These are phyloP conservation scores for Crithidia brevicula DNA, from an alignment of 208 protist genomes.

Conservation along the genomic window DNA sequence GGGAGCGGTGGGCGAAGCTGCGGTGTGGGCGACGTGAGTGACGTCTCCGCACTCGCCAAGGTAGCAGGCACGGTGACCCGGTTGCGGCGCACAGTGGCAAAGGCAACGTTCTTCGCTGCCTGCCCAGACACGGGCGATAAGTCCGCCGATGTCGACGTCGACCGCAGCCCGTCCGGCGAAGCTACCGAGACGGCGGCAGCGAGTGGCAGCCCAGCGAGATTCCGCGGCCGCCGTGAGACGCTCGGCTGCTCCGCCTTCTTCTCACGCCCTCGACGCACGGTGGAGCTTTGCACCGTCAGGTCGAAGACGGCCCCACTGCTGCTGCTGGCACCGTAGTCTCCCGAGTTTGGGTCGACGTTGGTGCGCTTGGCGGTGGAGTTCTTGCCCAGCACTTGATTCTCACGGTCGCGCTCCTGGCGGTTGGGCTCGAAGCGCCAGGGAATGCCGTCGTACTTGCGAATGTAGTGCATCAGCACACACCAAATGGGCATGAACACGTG, in stretches of 20 bases:
- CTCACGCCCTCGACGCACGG: constrained; percentile 10
- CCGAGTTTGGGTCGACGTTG: neutral
- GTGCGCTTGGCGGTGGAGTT: neutral
- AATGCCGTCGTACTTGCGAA: constrained; percentile 41
- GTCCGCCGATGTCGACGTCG: neutral
- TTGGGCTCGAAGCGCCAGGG: constrained; percentile 55
- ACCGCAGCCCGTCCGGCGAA: neutral
- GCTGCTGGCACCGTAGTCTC: neutral
- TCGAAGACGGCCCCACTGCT: constrained; percentile 30
- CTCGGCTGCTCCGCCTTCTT: constrained; percentile 4
- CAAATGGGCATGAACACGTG: constrained; percentile 46
- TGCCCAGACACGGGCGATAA: neutral
- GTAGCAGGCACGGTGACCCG: neutral
- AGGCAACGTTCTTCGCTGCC: constrained; percentile 5
- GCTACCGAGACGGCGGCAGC: neutral
- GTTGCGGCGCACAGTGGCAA: constrained; percentile 14
- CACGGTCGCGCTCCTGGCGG: constrained; percentile 24
- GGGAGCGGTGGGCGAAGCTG: neutral
- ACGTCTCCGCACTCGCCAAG: neutral
- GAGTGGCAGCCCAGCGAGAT: neutral
- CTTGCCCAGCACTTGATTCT: constrained; percentile 32
- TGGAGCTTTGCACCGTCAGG: constrained; percentile 41
- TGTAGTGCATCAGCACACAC: constrained; percentile 40
- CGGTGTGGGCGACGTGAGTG: neutral
- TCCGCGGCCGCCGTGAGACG: neutral